phyloP scores from a whole-genome alignment of 768 basidiomycete species.

The Agaricus blazei region DNA sequence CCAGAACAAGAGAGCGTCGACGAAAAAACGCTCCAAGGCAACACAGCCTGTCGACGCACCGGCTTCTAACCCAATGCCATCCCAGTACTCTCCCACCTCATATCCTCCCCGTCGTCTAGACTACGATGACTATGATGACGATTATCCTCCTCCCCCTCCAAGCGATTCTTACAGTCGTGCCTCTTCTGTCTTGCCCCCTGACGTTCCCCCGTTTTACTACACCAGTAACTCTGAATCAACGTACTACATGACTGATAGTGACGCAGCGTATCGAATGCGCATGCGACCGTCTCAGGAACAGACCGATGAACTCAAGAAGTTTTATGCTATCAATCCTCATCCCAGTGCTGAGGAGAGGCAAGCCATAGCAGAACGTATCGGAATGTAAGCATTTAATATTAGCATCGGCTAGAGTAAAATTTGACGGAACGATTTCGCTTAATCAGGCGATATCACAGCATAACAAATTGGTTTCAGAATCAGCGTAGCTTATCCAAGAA shows the following conservation, averaged over 20 bases:
- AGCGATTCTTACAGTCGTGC: constrained; percentile 20
- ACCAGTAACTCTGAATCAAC: constrained; percentile 43
- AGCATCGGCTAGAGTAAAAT: constrained; percentile 17
- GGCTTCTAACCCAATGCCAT: constrained; percentile 11
- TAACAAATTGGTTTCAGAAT: constrained; percentile 87
- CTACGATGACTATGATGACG: constrained; percentile 32
- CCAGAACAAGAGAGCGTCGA: constrained; percentile 81
- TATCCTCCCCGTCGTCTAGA: constrained; percentile 20
- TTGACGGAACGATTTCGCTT: constrained; percentile 26
- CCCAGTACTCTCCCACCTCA: constrained; percentile 21
- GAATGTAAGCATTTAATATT: constrained; percentile 55
- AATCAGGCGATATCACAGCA: constrained; percentile 68
- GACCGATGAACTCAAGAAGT: constrained; percentile 61
- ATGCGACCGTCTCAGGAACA: constrained; percentile 61
- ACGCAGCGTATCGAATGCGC: constrained; percentile 35
- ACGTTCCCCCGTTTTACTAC: constrained; percentile 35
- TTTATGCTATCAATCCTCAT: constrained; percentile 61
- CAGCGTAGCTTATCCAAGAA: constrained; percentile 77
- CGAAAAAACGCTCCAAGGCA: constrained; percentile 52
- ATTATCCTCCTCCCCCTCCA: constrained; percentile 21
- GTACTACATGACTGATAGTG: constrained; percentile 45
- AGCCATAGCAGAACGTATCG: constrained; percentile 60
- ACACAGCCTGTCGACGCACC: constrained; percentile 20
- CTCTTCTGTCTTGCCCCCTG: constrained; percentile 27
- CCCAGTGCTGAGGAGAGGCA: constrained; percentile 66